These are phyloP conservation scores for Purshia tridentata DNA, from an alignment of 306 rosid genomes.

Conservation along the genomic window DNA sequence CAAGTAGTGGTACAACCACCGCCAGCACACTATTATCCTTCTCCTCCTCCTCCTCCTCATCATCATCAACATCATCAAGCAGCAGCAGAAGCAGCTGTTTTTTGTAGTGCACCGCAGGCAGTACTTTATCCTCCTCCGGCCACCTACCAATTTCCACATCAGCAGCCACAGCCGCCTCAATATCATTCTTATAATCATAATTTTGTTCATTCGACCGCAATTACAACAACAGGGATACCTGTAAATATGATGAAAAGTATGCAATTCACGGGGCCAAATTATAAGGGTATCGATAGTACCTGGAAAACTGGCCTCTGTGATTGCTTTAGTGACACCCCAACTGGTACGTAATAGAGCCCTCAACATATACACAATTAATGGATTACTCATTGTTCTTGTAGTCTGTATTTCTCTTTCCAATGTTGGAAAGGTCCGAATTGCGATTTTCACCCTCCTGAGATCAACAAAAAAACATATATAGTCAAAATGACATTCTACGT, in stretches of 20 bases:
- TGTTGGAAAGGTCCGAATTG: too few relatives aligned
- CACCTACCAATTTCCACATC: neutral
- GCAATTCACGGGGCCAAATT: too few relatives aligned
- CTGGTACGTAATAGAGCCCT: neutral
- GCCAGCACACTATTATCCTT: neutral
- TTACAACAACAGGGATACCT: too few relatives aligned
- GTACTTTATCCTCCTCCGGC: conserved; percentile 18
- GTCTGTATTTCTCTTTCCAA: too few relatives aligned
- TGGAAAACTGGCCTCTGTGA: conserved; percentile 16
- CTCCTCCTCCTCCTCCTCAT: neutral
- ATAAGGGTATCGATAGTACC: neutral
- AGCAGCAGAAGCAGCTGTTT: neutral
- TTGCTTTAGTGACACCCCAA: neutral
- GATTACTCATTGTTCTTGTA: too few relatives aligned
- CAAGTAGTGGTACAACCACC: neutral
- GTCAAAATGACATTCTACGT: too few relatives aligned
- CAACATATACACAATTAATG: too few relatives aligned
- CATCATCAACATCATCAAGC: neutral
- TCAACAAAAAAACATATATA: too few relatives aligned
- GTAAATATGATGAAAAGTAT: too few relatives aligned
- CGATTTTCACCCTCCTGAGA: too few relatives aligned
- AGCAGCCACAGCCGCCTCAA: neutral
- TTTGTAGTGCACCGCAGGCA: conserved; percentile 3
- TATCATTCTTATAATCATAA: neutral
- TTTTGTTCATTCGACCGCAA: too few relatives aligned